phyloP scores from a whole-genome alignment of 768 basidiomycete species.

The Leccinum disarticulatum region DNA sequence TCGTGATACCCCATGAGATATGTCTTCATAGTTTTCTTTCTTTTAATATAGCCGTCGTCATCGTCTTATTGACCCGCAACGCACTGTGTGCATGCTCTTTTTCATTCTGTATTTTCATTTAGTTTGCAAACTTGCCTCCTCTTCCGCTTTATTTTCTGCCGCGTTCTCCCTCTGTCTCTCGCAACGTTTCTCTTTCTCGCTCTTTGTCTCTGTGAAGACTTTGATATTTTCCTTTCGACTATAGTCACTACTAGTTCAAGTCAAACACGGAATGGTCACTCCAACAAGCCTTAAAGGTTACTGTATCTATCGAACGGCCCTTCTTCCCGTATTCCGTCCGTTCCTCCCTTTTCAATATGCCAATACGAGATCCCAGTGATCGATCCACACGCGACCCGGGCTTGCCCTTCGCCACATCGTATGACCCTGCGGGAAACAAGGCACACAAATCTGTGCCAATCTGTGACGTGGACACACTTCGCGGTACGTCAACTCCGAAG shows the following conservation, averaged over 20 bases:
- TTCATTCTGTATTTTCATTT: background rate
- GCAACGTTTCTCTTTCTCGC: background rate
- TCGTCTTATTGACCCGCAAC: conserved; percentile 5
- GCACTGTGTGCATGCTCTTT: conserved; percentile 1
- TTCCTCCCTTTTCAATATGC: too few species aligned
- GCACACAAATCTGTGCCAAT: background rate
- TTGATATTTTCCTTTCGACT: background rate
- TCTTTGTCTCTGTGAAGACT: background rate
- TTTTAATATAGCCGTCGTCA: conserved; percentile 11
- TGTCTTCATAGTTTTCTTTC: conserved; percentile 10
- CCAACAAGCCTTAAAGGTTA: background rate
- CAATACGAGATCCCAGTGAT: background rate
- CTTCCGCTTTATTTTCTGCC: background rate
- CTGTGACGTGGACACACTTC: background rate
- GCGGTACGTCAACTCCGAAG: background rate
- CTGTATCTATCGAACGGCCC: background rate
- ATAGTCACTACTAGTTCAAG: background rate
- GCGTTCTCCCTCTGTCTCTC: background rate
- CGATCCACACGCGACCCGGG: background rate
- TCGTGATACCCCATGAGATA: conserved; percentile 27
- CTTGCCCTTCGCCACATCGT: background rate
- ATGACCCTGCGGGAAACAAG: background rate
- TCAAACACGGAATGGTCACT: background rate
- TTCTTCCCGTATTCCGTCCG: background rate
- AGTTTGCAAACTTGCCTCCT: background rate